These are phyloP conservation scores for Pythium chondricola DNA, from an alignment of 352 stramenopile species.

Conservation along the genomic window DNA sequence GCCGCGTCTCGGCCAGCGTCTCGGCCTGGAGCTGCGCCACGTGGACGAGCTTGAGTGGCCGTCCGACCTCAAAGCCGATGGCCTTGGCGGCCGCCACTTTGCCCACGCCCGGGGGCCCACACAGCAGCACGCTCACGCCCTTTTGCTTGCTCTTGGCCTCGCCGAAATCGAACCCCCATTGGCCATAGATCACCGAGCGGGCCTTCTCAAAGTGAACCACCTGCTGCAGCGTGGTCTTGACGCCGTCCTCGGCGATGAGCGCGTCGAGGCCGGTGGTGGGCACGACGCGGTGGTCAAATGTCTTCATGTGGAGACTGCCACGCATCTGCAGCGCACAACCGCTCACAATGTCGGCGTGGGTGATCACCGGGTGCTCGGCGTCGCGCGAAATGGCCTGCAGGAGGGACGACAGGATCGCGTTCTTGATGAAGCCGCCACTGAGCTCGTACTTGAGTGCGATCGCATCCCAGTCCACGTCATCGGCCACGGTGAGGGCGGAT, in stretches of 20 bases:
- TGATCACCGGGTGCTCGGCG: slow-evolving; percentile 51
- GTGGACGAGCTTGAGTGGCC: slow-evolving; percentile 77
- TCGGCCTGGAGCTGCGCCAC: slow-evolving; percentile 73
- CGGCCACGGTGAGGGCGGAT: slow-evolving; percentile 37
- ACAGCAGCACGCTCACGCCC: slow-evolving; percentile 68
- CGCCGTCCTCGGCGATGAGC: slow-evolving; percentile 58
- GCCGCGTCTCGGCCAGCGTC: slow-evolving; percentile 66
- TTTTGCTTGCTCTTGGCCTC: slow-evolving; percentile 82
- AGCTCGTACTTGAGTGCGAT: slow-evolving; percentile 86
- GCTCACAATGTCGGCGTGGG: slow-evolving; percentile 67
- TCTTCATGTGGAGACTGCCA: slow-evolving; percentile 86
- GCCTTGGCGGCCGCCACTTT: slow-evolving; percentile 73
- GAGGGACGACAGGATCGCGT: slow-evolving; percentile 80
- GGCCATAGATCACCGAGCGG: slow-evolving; percentile 78
- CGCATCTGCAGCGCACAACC: slow-evolving; percentile 85
- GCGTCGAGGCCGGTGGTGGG: slow-evolving; percentile 63
- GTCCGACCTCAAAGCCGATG: slow-evolving; percentile 80
- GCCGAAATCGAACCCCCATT: slow-evolving; percentile 83
- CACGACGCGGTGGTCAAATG: slow-evolving; percentile 82
- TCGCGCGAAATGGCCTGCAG: slow-evolving; percentile 70
- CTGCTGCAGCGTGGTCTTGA: slow-evolving; percentile 61
- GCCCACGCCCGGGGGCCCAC: slow-evolving; percentile 60
- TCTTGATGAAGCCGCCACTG: slow-evolving; percentile 89
- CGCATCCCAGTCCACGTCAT: slow-evolving; percentile 79
- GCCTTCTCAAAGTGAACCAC: slow-evolving; percentile 83